Percentiles rank a stretch among this genome's conserved stretches.
Conservation (phyloP, 164 flowering plant species). For the Sextonia rubra region DNA sequence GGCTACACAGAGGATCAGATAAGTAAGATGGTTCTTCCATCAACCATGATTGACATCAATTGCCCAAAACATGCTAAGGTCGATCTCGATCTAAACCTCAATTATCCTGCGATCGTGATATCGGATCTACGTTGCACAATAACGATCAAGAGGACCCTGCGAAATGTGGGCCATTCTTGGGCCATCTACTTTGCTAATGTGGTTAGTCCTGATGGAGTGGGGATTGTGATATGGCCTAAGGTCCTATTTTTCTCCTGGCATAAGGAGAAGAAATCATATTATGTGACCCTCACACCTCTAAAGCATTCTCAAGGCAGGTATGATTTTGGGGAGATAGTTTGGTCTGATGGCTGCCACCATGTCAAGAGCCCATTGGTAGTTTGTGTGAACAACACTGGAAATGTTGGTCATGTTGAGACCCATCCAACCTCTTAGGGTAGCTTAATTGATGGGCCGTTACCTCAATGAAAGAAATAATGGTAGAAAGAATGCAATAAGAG, state of each 20-base stretch:
- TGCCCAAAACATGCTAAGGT: constrained; percentile 21
- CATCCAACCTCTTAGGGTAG: not conserved
- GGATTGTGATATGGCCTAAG: constrained; percentile 54
- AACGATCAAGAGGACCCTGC: constrained; percentile 47
- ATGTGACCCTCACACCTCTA: constrained; percentile 45
- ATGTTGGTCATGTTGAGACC: not conserved
- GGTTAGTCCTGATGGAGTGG: constrained; percentile 48
- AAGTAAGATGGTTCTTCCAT: constrained; percentile 16
- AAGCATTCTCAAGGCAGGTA: constrained; percentile 54
- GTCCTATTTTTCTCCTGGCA: constrained; percentile 31
- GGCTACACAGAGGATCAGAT: constrained; percentile 49
- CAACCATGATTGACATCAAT: constrained; percentile 8
- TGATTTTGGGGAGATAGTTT: constrained; percentile 60
- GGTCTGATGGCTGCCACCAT: constrained; percentile 50
- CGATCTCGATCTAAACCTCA: constrained; percentile 25
- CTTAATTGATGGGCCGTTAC: too few relatives aligned
- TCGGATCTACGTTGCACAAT: constrained; percentile 31
- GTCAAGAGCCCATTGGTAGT: constrained; percentile 65
- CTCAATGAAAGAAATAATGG: too few relatives aligned
- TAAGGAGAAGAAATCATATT: constrained; percentile 35
- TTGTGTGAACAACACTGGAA: constrained; percentile 25
- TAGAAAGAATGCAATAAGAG: too few relatives aligned
- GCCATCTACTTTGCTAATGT: constrained; percentile 38
- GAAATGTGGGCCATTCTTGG: constrained; percentile 36
- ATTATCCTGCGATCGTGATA: constrained; percentile 58